Conservation (phyloP, 352 stramenopile genomes). For the Phytophthora meadii region DNA sequence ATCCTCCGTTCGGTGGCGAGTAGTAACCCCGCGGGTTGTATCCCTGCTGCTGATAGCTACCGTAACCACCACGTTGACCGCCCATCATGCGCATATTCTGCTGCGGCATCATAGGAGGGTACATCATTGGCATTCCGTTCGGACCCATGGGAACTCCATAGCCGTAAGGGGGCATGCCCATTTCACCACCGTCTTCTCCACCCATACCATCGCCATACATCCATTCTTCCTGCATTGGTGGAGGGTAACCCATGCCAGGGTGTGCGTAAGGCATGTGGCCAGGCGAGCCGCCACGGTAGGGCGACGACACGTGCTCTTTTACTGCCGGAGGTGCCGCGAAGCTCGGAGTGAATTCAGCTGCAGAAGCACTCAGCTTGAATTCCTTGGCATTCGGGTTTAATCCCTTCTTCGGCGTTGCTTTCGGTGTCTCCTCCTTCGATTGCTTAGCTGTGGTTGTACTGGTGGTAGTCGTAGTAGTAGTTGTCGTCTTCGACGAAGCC, state of each 20-base stretch:
- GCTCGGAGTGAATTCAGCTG: conserved; percentile 73
- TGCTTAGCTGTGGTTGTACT: conserved; percentile 22
- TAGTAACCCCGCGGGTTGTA: conserved; percentile 75
- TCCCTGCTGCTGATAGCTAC: conserved; percentile 60
- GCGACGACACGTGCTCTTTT: conserved; percentile 47
- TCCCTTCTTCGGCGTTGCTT: conserved; percentile 57
- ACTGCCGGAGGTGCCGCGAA: conserved; percentile 38
- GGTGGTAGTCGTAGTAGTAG: conserved; percentile 15
- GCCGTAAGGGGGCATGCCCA: conserved; percentile 63
- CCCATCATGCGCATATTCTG: conserved; percentile 65
- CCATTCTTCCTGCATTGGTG: conserved; percentile 71
- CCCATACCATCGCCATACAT: conserved; percentile 63
- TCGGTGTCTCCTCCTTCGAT: conserved; percentile 22
- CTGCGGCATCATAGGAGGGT: conserved; percentile 73
- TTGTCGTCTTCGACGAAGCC: conserved; percentile 16
- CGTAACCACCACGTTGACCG: conserved; percentile 46
- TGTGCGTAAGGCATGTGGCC: conserved; percentile 48
- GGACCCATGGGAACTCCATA: conserved; percentile 73
- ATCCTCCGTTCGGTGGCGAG: conserved; percentile 52
- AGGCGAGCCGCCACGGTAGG: conserved; percentile 52
- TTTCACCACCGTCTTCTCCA: conserved; percentile 56
- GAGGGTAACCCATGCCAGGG: conserved; percentile 55
- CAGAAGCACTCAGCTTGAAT: conserved; percentile 82
- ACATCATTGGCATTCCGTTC: conserved; percentile 73
- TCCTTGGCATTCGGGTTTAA: conserved; percentile 90